These are phyloP conservation scores for Simmondsia chinensis DNA, from an alignment of 148 eudicot genomes.

Conservation along the genomic window DNA sequence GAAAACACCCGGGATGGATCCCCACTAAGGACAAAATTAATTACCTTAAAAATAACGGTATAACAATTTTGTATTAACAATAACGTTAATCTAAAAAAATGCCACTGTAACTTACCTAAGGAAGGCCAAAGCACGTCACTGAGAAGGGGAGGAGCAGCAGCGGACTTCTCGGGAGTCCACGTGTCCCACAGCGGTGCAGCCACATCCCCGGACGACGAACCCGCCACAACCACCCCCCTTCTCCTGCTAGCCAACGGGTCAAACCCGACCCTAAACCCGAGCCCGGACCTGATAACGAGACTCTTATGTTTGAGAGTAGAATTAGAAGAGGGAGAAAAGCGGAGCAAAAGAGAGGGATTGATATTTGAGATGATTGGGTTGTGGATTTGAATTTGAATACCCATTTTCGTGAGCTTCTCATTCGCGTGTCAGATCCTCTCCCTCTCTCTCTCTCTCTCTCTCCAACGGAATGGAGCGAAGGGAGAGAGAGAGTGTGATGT, in stretches of 20 bases:
- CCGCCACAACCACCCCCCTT: slow-evolving; percentile 9
- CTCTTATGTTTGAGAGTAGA: background rate
- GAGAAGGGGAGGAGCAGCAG: slow-evolving; percentile 57
- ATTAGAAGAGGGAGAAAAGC: background rate
- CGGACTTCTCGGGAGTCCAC: slow-evolving; percentile 64
- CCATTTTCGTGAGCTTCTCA: background rate
- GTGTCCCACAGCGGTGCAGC: slow-evolving; percentile 40
- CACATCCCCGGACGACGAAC: slow-evolving; percentile 15
- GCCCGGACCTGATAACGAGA: background rate
- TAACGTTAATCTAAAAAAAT: background rate
- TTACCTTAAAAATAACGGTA: too few relatives aligned
- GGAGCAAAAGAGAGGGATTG: slow-evolving; percentile 8
- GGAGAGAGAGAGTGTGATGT: background rate
- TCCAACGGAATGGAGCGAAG: background rate
- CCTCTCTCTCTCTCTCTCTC: background rate
- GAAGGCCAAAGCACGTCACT: slow-evolving; percentile 88
- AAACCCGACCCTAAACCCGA: background rate
- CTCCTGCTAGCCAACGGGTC: slow-evolving; percentile 4
- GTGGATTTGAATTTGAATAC: slow-evolving; percentile 2
- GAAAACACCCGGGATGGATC: too few relatives aligned
- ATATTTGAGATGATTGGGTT: background rate
- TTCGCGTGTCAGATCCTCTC: background rate
- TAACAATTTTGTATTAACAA: too few relatives aligned
- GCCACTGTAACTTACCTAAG: slow-evolving; percentile 28
- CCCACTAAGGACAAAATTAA: too few relatives aligned